Base-by-base conservation (phyloP, 2,329 filamentous ascomycete genomes). In the Immersiporthe knoxdaviesiana region DNA sequence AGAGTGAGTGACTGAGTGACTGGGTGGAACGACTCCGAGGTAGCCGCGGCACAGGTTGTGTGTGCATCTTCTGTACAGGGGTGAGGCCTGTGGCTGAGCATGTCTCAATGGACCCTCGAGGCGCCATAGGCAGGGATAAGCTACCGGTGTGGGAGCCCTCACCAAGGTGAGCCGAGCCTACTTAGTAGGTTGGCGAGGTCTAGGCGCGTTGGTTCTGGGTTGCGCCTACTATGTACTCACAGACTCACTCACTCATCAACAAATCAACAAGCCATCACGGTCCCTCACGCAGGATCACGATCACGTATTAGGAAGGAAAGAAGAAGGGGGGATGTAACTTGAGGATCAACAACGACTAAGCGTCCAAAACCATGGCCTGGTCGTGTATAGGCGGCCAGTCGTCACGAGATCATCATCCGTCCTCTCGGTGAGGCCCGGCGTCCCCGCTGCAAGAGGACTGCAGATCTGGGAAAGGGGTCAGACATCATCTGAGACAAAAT, bases 401-500 rank as follows among this genome's bases (percentile, higher is more conserved):
- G 37, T 68, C 66, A 65, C 56, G 62, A 68, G 61, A 61, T 8
- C 8, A 65, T 6, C 61, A 37, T 44, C 41, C n/a, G n/a, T n/a
- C n/a, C n/a, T n/a, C 39, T 68, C 62, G 54, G 65, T 70, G 60
- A 54, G 59, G 62, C 65, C 62, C 44, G 32, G 65, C 44, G 35
- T 27, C 24, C 41, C 63, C 44, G 44, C 27, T n/a, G 44, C 21
- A 37, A 65, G 24, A 58, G 50, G 27, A 44, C 41, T 50, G 66
- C 62, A 30, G 63, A 70, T 63, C 61, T 39, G 35, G 56, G n/a
- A 50, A 50, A 35, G 65, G 58, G 65, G 58, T 54, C 18, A 14
- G 65, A 56, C 41, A 56, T 32, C n/a, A 44, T 61, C 56, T 50
- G 61, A 70, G 68, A 70, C 68, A 68, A 8, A 4, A 12, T 56